phyloP scores from a whole-genome alignment of 1,284 basidiomycete species.

The Kalmanozyma brasiliensis region DNA sequence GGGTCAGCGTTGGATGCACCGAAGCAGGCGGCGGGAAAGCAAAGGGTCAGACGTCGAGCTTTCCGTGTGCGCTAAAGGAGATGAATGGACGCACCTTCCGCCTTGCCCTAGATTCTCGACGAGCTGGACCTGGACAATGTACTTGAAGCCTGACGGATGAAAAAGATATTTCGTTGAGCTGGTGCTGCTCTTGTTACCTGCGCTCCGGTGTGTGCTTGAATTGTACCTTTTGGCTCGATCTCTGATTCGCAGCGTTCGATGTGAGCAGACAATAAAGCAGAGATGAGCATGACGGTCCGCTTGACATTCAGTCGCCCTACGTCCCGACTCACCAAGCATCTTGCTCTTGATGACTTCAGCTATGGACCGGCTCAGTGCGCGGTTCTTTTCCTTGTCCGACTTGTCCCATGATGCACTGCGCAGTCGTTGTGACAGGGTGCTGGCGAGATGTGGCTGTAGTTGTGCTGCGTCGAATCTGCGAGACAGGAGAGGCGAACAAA shows the following conservation, averaged over 20 bases:
- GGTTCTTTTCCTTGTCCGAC: conserved; percentile 46
- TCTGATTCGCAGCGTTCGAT: conserved; percentile 13
- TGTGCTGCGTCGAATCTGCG: conserved; percentile 44
- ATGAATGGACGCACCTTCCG: conserved; percentile 39
- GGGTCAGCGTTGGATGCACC: conserved; percentile 2
- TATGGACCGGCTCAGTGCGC: conserved; percentile 36
- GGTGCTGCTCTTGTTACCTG: not conserved
- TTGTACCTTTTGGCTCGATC: conserved; percentile 47
- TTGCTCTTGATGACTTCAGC: conserved; percentile 47
- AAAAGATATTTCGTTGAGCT: not conserved
- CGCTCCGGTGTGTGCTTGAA: not conserved
- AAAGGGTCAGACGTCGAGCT: not conserved
- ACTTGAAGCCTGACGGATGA: conserved; percentile 46
- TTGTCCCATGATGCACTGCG: conserved; percentile 45
- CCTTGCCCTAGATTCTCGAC: conserved; percentile 60
- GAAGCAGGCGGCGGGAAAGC: not conserved
- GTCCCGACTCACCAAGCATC: conserved; percentile 45
- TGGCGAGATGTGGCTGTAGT: conserved; percentile 28
- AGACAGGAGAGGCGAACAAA: not conserved
- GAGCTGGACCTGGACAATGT: conserved; percentile 56
- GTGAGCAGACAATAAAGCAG: too few species aligned
- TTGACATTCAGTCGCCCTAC: not conserved
- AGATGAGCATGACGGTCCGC: not conserved
- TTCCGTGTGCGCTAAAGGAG: not conserved
- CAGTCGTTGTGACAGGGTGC: conserved; percentile 17